A percentile compares a stretch with the other conserved stretches of the same genome.
phyloP scores from a whole-genome alignment of 1,284 basidiomycete genomes.

The Trametes polyzona region DNA sequence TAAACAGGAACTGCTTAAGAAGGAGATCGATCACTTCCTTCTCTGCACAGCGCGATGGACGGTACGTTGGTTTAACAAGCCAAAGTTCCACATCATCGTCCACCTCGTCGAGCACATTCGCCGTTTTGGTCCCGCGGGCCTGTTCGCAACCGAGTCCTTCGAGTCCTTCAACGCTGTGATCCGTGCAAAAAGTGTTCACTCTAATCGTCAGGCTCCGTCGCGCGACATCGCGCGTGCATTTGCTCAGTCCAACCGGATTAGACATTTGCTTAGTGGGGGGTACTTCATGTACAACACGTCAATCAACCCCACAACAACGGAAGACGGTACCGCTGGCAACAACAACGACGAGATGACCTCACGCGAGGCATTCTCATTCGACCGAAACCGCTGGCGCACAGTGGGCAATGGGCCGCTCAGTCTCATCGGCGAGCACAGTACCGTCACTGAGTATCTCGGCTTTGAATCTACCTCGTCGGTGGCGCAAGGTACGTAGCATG shows the following conservation, averaged over 20 bases:
- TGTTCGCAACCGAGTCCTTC: constrained; percentile 45
- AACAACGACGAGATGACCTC: no score
- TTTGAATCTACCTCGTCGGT: no score
- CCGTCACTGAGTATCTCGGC: no score
- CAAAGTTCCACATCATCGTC: constrained; percentile 35
- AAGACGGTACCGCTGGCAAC: no score
- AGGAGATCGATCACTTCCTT: constrained; percentile 45
- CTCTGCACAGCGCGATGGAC: not conserved
- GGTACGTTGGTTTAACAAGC: constrained; percentile 35
- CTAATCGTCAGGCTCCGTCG: constrained; percentile 47
- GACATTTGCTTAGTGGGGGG: constrained; percentile 43
- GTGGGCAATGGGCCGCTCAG: no score
- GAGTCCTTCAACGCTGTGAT: constrained; percentile 53
- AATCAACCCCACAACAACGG: no score
- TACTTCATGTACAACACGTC: not conserved
- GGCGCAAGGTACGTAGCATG: no score
- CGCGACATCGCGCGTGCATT: constrained; percentile 45
- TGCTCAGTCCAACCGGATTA: constrained; percentile 38
- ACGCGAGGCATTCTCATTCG: no score
- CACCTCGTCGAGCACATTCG: constrained; percentile 32
- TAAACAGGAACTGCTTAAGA: constrained; percentile 47
- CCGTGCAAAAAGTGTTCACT: constrained; percentile 43
- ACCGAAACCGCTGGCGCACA: no score
- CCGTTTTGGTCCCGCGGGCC: constrained; percentile 32
- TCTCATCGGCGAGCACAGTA: no score